Evolutionary conservation across 2,329 filamentous ascomycete genomes (phyloP), one percentile per base, ranked within the genome.

Genomic region (Colletotrichum zoysiae): DNA sequence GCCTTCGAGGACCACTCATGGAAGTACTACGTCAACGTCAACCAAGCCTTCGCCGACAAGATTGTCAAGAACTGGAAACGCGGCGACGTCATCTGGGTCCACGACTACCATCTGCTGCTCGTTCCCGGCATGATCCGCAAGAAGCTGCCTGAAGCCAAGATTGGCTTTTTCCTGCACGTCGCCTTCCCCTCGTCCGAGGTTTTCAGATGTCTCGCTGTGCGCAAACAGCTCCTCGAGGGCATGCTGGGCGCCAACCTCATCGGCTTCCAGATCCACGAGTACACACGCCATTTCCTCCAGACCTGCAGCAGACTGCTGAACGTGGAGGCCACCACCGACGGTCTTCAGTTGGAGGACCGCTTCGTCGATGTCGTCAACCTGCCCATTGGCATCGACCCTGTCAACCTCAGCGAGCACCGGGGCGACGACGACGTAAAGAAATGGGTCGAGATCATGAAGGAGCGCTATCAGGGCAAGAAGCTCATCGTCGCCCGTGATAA

Each of bases 1-100:
- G 95, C 95, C 0, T 98, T 97, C 80, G 93, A 97, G 81, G 95
- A 98, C 76, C 95, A 98, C 82, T 98, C 95, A 0, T 98, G 95
- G 94, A 89, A 95, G 76, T 97, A 94, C 84, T 98, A 98, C 78
- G 92, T 95, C 79, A 94, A 93, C 65, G 88, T 98, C 78, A 98
- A 98, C 83, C 92, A 96, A 81, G 94, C 92, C 3, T 98, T 98
- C 82, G 95, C 95, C 42, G 93, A 98, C 79, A 92, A 92, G 79
- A 95, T 98, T 70, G 86, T 97, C 59, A 92, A 92, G 80, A 94
- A 95, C 82, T 98, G 95, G 91, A 98, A 97, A 85, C 91, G 92
- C 38, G 95, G 94, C 53, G 96, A 98, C 79, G 90, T 93, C 58
- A 93, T 98, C 77, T 98, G 95, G 95, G 86, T 98, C 56, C 95